Conservation (phyloP, 2,329 filamentous ascomycete species). For the Anthostomella pinea region DNA sequence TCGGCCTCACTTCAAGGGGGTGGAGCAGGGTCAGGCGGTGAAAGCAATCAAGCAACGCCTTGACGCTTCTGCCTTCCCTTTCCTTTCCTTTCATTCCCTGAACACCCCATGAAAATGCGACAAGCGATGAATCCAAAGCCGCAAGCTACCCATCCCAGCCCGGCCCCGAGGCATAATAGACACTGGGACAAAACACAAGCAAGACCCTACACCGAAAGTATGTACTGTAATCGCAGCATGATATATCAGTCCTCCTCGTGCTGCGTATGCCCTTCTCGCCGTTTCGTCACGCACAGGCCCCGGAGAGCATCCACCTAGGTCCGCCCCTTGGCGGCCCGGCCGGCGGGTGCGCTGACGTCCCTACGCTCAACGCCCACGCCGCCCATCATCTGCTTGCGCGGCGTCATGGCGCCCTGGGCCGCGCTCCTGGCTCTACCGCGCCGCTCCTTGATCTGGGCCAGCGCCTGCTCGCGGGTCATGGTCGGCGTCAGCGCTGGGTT, state of each 20-base stretch:
- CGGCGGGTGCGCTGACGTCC: slow-evolving; percentile 48
- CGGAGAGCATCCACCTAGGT: slow-evolving; percentile 16
- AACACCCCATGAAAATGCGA: background rate
- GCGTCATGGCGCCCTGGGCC: slow-evolving; percentile 60
- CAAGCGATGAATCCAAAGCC: background rate
- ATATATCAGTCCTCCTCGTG: too few relatives aligned
- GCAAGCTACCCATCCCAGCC: background rate
- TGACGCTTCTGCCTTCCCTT: slow-evolving; percentile 1
- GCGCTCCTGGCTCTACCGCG: slow-evolving; percentile 69
- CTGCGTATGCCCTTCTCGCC: background rate
- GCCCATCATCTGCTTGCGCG: slow-evolving; percentile 55
- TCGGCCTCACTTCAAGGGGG: too few relatives aligned
- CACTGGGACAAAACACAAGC: too few relatives aligned
- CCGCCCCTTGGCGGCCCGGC: slow-evolving; percentile 23
- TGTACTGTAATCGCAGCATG: too few relatives aligned
- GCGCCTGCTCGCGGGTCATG: slow-evolving; percentile 70
- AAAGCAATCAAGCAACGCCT: too few relatives aligned
- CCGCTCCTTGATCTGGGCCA: slow-evolving; percentile 72
- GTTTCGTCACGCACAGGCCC: slow-evolving; percentile 4
- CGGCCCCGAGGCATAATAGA: too few relatives aligned
- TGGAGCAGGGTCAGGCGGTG: too few relatives aligned
- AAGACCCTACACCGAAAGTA: too few relatives aligned
- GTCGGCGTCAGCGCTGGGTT: slow-evolving; percentile 62
- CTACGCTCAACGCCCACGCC: slow-evolving; percentile 44
- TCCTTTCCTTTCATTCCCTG: slow-evolving; percentile 1